A percentile compares a stretch with the other conserved stretches of the same genome.
Evolutionary conservation across 2,329 filamentous ascomycete genomes (phyloP).

Genomic region (Penicillium brevicompactum): DNA sequence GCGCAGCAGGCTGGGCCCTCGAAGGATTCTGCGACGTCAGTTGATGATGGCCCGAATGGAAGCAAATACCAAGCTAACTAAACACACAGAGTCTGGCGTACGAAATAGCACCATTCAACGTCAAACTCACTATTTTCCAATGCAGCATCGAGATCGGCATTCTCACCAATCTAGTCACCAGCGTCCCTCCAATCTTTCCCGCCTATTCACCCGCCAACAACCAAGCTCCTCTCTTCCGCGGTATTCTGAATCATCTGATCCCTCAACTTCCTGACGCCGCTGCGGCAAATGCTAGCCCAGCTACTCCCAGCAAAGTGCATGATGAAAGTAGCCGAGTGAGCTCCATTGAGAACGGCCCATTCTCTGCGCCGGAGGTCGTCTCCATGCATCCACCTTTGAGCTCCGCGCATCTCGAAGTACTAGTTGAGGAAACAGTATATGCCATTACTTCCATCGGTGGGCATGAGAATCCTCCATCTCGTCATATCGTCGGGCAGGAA

Average conservation of each 20-base stretch:
- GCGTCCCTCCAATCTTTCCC: constrained; percentile 72
- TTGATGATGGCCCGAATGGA: not conserved
- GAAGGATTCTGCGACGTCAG: constrained; percentile 89
- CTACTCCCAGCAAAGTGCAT: constrained; percentile 11
- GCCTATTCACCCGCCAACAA: constrained; percentile 70
- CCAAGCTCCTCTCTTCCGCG: constrained; percentile 76
- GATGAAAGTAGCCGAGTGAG: constrained; percentile 22
- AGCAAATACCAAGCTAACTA: constrained; percentile 11
- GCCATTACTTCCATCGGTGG: constrained; percentile 90
- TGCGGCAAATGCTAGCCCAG: constrained; percentile 2
- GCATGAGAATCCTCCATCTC: constrained; percentile 90
- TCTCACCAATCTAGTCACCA: constrained; percentile 82
- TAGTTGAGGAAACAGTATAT: constrained; percentile 88
- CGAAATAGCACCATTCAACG: constrained; percentile 94
- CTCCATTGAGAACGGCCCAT: constrained; percentile 36
- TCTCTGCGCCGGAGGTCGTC: constrained; percentile 52
- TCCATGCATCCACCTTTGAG: constrained; percentile 76
- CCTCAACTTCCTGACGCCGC: constrained; percentile 67
- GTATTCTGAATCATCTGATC: constrained; percentile 78
- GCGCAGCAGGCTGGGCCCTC: constrained; percentile 88
- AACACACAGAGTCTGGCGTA: constrained; percentile 71
- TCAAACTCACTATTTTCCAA: constrained; percentile 94
- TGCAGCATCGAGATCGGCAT: constrained; percentile 90
- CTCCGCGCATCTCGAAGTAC: constrained; percentile 65
- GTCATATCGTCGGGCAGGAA: constrained; percentile 92